Base-by-base conservation (phyloP, 169 alveolate species). In the Plasmodium vivax region DNA sequence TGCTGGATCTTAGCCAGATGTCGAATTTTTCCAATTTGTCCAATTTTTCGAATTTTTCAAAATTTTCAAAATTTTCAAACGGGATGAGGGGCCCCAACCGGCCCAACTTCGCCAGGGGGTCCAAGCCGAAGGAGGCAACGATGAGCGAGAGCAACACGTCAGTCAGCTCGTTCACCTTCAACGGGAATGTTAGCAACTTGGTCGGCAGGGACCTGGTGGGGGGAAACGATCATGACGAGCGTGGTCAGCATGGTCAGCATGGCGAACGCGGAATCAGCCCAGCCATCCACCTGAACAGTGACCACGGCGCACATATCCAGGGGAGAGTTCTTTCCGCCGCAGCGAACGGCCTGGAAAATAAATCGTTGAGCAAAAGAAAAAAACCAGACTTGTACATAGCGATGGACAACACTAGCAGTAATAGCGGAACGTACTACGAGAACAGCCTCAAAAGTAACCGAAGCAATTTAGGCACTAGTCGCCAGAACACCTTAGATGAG, bases 91-190 rank as follows among this genome's bases (percentile, higher is more conserved):
- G 62, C 12, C 16, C 62, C 62, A 51, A 23, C 9, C 5, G 62
- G 77, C 0, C 38, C 32, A 19, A 68, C 30, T 47, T 87, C 68
- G 32, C 87, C 41, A 47, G 36, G n/a, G 34, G 62, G 56, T 68
- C 75, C 8, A 85, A 75, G 19, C 43, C 45, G 45, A 47, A 87
- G 23, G 93, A 87, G 45, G 80, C 68, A 54, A 43, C 23, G 30
- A 54, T 71, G 19, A 34, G 68, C 36, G 93, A 79, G 3, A 54
- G 71, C 73, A 58, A 43, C 27, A 23, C 77, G 36, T 75, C 77
- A 23, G 8, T 79, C 43, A 79, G 79, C n/a, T 74, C 85, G 19
- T 85, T 74, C 71, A 36, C 80, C 16, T 87, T 75, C 81, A 75
- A 75, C 19, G 82, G 82, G 5, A 75, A 36, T 71, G 34, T 34